phyloP scores from a whole-genome alignment of 495 filamentous ascomycete genomes.

The Penicillium psychrofluorescens region DNA sequence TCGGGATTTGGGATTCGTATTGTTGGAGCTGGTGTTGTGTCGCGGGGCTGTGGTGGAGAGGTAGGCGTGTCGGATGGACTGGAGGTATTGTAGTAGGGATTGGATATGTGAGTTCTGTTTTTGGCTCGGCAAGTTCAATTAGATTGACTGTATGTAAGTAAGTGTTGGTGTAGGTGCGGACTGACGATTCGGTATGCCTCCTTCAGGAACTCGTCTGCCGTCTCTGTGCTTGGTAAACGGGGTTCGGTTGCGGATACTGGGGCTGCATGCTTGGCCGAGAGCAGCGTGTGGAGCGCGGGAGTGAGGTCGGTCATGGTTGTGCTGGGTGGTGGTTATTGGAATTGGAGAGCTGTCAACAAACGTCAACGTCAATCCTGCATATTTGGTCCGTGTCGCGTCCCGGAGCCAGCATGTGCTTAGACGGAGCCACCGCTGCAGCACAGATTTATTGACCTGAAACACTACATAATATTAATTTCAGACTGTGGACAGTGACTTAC shows the following conservation, averaged over 20 bases:
- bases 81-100: constrained; percentile 69
- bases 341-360: not conserved
- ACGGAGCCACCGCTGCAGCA: too few species aligned
- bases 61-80: constrained; percentile 79
- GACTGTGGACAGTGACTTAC: too few species aligned
- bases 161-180: constrained; percentile 1
- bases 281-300: constrained; percentile 51
- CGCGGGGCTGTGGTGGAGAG: constrained; percentile 62
- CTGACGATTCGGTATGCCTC: constrained; percentile 91
- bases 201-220: constrained; percentile 82
- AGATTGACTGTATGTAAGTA: too few species aligned
- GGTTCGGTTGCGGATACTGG: not conserved
- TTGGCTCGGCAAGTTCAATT: too few species aligned
- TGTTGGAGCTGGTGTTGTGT: constrained; percentile 15
- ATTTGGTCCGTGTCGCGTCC: not conserved
- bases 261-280: constrained; percentile 41
- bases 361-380: not conserved
- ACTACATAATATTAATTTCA: too few species aligned
- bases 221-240: constrained; percentile 31
- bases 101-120: constrained; percentile 75
- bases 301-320: constrained; percentile 63
- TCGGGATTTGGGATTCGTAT: constrained; percentile 12
- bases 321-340: constrained; percentile 5
- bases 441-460: too few species aligned
- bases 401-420: not conserved